Base-by-base conservation (phyloP, 306 rosid genomes). In the Oemleria cerasiformis region DNA sequence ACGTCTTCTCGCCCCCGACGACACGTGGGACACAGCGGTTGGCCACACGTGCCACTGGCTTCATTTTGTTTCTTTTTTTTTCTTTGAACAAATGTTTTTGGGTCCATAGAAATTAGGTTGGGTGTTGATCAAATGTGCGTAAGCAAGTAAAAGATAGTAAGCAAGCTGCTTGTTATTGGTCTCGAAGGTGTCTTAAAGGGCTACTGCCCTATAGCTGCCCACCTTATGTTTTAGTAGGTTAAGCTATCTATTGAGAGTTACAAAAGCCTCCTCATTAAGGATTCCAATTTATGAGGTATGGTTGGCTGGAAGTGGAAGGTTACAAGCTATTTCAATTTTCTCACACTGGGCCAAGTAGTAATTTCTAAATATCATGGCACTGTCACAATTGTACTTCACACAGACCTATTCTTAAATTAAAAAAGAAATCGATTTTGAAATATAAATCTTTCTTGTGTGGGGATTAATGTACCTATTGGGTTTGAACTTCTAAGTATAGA, bases 51-150 rank as follows among this genome's bases (percentile, higher is more conserved):
- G 87, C 77, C 76, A 43, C n/a, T 47, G 77, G 62, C 50, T 70
- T 42, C 63, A n/a, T 3, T 3, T 60, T 70, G 66, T 59, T 64
- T 19, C 10, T 53, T 1, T 40, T 49, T 15, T 44, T 43, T 36
- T 49, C 69, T 58, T 9, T 41, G 34, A 25, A 44, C 38, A 21
- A 67, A 7, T 25, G 36, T 56, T 58, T 19, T 0, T 47, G 63
- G 65, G 8, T 70, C 30, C 67, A 68, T 67, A 48, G 9, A 34
- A 81, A 83, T 86, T 87, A 86, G 96, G 92, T 89, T 79, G 82
- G 89, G 71, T 73, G 92, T 92, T 90, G 86, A 88, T 80, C 88
- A 73, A 82, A 77, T 30, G 36, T 67, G 80, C 76, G 78, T 63
- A 49, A 66, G 81, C 68, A 25, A 5, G 36, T 30, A 2, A 30